These are phyloP conservation scores for Liriodendron chinense DNA, from an alignment of 164 flowering plant genomes.

Conservation along the genomic window DNA sequence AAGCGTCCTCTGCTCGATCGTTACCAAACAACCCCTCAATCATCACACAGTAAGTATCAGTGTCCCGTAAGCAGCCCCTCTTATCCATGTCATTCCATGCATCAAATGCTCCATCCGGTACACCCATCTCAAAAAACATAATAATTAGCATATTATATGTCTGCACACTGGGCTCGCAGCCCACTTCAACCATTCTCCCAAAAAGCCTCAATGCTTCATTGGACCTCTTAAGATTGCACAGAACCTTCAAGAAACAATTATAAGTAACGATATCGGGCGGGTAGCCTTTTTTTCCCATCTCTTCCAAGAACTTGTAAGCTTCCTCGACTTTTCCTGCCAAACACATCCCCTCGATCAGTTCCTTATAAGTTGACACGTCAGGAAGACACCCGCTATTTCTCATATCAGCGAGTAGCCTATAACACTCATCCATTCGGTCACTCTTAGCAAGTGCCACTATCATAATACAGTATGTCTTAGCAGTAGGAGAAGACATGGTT, in stretches of 20 bases:
- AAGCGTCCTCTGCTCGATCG: conserved; percentile 53
- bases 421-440: conserved; percentile 71
- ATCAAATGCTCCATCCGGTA: conserved; percentile 73
- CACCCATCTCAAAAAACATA: conserved; percentile 68
- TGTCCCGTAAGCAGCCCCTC: conserved; percentile 54
- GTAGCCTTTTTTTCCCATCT: conserved; percentile 83
- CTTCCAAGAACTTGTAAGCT: conserved; percentile 80
- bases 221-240: conserved; percentile 68
- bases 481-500: conserved; percentile 78
- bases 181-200: conserved; percentile 56
- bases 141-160: conserved; percentile 79
- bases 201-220: conserved; percentile 72
- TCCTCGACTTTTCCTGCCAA: conserved; percentile 64
- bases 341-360: conserved; percentile 85
- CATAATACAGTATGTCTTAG: conserved; percentile 78
- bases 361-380: conserved; percentile 90
- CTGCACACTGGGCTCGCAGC: conserved; percentile 85
- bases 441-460: conserved; percentile 62
- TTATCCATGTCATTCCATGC: conserved; percentile 84
- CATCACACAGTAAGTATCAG: conserved; percentile 78
- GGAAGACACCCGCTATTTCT: conserved; percentile 78
- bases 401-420: conserved; percentile 63
- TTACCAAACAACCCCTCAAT: conserved; percentile 83
- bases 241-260: conserved; percentile 88
- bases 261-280: conserved; percentile 94